These are phyloP conservation scores for Tolypocladium guangdongense DNA, from an alignment of 2,329 filamentous ascomycete species.

Conservation along the genomic window DNA sequence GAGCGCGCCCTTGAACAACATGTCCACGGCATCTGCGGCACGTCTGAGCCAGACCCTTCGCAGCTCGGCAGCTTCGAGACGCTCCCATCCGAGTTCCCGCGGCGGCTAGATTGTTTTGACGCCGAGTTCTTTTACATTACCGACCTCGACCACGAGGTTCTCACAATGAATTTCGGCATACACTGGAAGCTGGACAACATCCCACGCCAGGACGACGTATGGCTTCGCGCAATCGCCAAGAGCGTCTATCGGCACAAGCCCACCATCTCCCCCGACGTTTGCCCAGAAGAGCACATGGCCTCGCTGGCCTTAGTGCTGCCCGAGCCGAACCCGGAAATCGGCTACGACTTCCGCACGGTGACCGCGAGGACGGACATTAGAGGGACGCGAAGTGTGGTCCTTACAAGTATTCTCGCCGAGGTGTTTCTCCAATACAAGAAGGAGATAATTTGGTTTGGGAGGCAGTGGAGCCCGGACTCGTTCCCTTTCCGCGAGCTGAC, in stretches of 20 bases:
- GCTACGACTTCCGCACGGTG: background rate
- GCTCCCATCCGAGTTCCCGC: slow-evolving; percentile 4
- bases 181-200: slow-evolving; percentile 10
- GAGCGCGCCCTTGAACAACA: slow-evolving; percentile 3
- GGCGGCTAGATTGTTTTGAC: slow-evolving; percentile 2
- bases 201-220: slow-evolving; percentile 5
- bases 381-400: slow-evolving; percentile 1
- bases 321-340: background rate
- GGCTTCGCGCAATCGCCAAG: slow-evolving; percentile 1
- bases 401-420: slow-evolving; percentile 2
- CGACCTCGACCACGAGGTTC: slow-evolving; percentile 9
- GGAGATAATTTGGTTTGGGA: slow-evolving; percentile 4
- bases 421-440: slow-evolving; percentile 2
- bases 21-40: background rate
- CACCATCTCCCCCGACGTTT: slow-evolving; percentile 6
- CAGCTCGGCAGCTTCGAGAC: background rate
- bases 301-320: slow-evolving; percentile 6
- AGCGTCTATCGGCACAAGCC: slow-evolving; percentile 5
- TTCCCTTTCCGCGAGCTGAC: slow-evolving; percentile 10
- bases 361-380: background rate
- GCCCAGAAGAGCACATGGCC: slow-evolving; percentile 6
- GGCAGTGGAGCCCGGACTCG: slow-evolving; percentile 7
- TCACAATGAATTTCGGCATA: slow-evolving; percentile 8
- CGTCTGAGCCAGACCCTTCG: no score
- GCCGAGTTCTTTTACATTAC: slow-evolving; percentile 6